Conservation (phyloP, 176 grass and related monocot species). For the Oryza coarctata region DNA sequence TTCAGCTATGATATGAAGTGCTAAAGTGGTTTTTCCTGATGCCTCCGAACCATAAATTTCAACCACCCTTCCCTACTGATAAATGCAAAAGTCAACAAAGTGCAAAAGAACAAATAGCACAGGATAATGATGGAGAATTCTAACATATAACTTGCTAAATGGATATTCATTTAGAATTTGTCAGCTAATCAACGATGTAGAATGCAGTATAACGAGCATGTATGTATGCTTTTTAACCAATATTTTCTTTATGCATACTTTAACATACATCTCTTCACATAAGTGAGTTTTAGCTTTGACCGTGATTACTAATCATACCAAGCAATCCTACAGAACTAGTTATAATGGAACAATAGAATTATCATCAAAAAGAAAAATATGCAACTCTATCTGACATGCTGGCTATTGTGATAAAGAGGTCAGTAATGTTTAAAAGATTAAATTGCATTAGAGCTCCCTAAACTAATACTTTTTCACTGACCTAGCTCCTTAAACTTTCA, state of each 20-base stretch:
- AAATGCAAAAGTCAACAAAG: neutral
- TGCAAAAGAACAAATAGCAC: neutral
- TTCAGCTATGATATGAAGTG: slow-evolving; percentile 60
- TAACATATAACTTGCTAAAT: neutral
- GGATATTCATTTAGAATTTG: neutral
- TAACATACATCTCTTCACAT: neutral
- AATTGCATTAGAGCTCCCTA: neutral
- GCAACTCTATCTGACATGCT: neutral
- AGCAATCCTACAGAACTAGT: neutral
- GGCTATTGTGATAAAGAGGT: neutral
- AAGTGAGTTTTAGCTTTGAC: neutral
- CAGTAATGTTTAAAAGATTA: neutral
- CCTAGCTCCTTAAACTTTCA: neutral
- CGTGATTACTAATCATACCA: neutral
- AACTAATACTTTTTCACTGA: neutral
- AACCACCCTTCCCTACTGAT: slow-evolving; percentile 49
- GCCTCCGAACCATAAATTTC: slow-evolving; percentile 66
- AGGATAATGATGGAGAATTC: neutral
- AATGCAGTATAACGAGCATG: neutral
- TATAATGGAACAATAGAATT: neutral
- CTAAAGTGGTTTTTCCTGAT: slow-evolving; percentile 62
- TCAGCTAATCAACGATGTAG: neutral
- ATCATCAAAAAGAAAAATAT: neutral
- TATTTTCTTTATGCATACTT: neutral
- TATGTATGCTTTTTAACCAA: neutral